These are phyloP conservation scores for Trapa bicornis DNA, from an alignment of 345 rosid genomes.

Conservation along the genomic window DNA sequence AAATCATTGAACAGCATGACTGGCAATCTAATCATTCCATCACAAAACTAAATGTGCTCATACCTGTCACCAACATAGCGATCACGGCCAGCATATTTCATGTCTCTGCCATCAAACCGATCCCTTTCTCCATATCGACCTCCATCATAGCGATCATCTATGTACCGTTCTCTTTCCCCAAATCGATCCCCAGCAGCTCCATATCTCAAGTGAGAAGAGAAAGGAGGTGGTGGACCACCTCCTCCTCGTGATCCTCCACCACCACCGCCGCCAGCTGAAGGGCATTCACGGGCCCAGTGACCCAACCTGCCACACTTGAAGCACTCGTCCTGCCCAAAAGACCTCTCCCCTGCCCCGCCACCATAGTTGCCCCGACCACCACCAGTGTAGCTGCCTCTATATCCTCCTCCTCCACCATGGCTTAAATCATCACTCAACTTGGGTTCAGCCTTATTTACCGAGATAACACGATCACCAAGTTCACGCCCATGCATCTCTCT, in stretches of 20 bases:
- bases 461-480: conserved; percentile 72
- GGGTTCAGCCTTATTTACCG: conserved; percentile 98
- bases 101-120: conserved; percentile 64
- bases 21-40: not conserved
- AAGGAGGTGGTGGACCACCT: conserved; percentile 34
- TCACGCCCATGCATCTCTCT: conserved; percentile 95
- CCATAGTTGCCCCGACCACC: conserved; percentile 53
- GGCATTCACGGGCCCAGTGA: conserved; percentile 99
- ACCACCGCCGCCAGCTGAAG: conserved; percentile 36
- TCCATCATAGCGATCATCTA: conserved; percentile 88
- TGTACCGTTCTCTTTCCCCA: conserved; percentile 64
- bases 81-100: conserved; percentile 57
- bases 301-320: conserved; percentile 90
- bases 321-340: conserved; percentile 78
- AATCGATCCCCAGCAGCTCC: conserved; percentile 68
- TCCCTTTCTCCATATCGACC: conserved; percentile 78
- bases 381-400: conserved; percentile 70
- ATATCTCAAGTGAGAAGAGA: conserved; percentile 67
- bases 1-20: not conserved
- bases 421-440: conserved; percentile 69
- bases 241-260: conserved; percentile 74
- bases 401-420: conserved; percentile 25
- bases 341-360: conserved; percentile 49
- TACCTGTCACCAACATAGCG: conserved; percentile 75
- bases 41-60: not conserved